Conservation (phyloP, 345 rosid genomes). For the Angophora floribunda region DNA sequence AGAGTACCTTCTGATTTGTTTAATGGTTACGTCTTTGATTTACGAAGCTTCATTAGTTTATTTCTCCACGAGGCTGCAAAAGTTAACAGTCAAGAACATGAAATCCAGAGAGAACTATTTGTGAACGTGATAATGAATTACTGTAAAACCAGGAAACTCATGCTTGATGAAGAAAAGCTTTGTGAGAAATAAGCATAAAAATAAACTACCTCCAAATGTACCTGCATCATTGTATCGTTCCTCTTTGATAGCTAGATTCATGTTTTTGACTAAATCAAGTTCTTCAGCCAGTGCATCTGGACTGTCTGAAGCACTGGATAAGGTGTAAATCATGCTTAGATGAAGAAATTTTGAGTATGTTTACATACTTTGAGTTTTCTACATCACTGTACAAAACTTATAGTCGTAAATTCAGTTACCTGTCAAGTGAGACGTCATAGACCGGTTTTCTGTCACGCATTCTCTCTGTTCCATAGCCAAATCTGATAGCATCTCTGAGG, state of each 20-base stretch:
- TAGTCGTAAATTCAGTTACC: slow-evolving; percentile 11
- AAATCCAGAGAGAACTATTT: neutral
- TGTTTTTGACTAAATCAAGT: slow-evolving; percentile 49
- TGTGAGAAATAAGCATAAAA: neutral
- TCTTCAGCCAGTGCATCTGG: slow-evolving; percentile 67
- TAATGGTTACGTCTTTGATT: slow-evolving; percentile 20
- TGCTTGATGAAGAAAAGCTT: neutral
- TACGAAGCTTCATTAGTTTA: slow-evolving; percentile 53
- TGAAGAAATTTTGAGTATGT: neutral
- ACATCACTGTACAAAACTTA: neutral
- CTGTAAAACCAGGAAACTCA: neutral
- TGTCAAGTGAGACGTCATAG: slow-evolving; percentile 76
- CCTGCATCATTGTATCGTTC: slow-evolving; percentile 91
- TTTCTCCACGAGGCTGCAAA: slow-evolving; percentile 72
- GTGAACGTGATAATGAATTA: neutral
- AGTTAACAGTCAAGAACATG: neutral
- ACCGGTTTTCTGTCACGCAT: slow-evolving; percentile 30
- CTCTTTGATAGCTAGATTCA: slow-evolving; percentile 69
- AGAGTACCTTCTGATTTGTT: neutral
- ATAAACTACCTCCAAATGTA: slow-evolving; percentile 5
- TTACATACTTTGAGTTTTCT: neutral
- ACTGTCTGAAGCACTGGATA: slow-evolving; percentile 65
- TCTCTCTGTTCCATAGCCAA: slow-evolving; percentile 62
- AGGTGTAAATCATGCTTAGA: neutral
- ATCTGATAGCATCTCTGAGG: slow-evolving; percentile 61